These are phyloP conservation scores for Umbelopsis vinacea DNA, from an alignment of 192 early-diverging fungal genomes.

Conservation along the genomic window DNA sequence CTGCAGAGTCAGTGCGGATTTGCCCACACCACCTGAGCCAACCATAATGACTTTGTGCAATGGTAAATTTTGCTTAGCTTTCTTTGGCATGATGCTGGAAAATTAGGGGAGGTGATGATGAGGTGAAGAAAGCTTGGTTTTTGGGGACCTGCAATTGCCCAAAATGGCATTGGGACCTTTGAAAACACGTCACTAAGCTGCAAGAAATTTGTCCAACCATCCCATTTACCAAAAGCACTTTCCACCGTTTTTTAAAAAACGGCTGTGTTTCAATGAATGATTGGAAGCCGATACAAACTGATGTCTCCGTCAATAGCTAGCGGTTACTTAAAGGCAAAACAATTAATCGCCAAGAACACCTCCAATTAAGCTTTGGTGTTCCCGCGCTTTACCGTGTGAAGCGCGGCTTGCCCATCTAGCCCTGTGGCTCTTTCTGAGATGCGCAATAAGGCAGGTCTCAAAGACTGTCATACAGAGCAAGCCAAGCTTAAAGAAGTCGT, in stretches of 20 bases:
- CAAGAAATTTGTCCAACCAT: not conserved
- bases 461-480: not conserved
- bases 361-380: constrained; percentile 13
- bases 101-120: constrained; percentile 5
- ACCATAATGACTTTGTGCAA: constrained; percentile 95
- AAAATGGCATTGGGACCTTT: constrained; percentile 17
- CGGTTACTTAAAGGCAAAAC: too few relatives aligned
- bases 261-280: too few relatives aligned
- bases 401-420: not conserved
- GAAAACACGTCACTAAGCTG: constrained; percentile 5
- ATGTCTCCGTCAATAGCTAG: too few relatives aligned
- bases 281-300: too few relatives aligned
- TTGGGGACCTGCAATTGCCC: constrained; percentile 10
- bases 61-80: constrained; percentile 67
- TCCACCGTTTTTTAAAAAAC: too few relatives aligned
- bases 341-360: not conserved
- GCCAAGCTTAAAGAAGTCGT: not conserved
- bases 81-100: constrained; percentile 65
- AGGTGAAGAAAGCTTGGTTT: constrained; percentile 2
- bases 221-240: not conserved
- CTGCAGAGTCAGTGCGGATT: constrained; percentile 86
- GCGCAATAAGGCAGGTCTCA: not conserved
- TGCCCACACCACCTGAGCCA: constrained; percentile 88
- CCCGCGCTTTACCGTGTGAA: constrained; percentile 23
- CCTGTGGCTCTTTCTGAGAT: not conserved